phyloP scores from a whole-genome alignment of 345 rosid species.

The Bruguiera sexangula region DNA sequence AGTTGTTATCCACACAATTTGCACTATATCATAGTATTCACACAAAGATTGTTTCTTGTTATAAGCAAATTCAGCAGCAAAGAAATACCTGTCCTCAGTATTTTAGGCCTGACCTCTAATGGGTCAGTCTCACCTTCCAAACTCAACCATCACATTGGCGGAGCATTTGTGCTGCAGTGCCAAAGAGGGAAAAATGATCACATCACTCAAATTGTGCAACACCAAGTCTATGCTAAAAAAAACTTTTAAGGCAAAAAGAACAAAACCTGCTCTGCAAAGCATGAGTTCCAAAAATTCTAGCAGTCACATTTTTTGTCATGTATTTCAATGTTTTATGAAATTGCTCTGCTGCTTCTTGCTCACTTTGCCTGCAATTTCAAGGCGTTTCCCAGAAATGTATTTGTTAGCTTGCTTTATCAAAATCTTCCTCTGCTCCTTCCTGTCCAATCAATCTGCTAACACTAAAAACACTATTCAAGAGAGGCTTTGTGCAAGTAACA shows the following conservation, averaged over 20 bases:
- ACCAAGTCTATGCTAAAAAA: background rate
- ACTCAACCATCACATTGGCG: conserved; percentile 73
- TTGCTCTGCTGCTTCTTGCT: conserved; percentile 32
- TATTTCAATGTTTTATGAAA: conserved; percentile 65
- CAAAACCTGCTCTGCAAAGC: conserved; percentile 72
- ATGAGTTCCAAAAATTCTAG: conserved; percentile 76
- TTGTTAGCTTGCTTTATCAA: conserved; percentile 52
- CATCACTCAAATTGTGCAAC: background rate
- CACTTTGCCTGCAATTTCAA: conserved; percentile 65
- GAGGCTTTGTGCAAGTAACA: background rate
- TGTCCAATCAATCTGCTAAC: conserved; percentile 24
- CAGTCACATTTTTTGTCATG: conserved; percentile 77
- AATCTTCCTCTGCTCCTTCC: conserved; percentile 77
- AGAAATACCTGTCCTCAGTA: background rate
- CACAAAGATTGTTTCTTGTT: background rate
- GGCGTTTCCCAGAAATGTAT: conserved; percentile 52
- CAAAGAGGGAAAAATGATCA: background rate
- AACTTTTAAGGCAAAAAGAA: background rate
- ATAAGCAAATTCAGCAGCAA: background rate
- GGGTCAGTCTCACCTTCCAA: conserved; percentile 93
- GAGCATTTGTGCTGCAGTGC: conserved; percentile 76
- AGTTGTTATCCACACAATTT: background rate
- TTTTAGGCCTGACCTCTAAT: conserved; percentile 49
- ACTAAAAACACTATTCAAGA: conserved; percentile 2
- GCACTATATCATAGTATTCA: background rate